These are phyloP conservation scores for Podaxis carcinomalis DNA, from an alignment of 768 basidiomycete species.

Conservation along the genomic window DNA sequence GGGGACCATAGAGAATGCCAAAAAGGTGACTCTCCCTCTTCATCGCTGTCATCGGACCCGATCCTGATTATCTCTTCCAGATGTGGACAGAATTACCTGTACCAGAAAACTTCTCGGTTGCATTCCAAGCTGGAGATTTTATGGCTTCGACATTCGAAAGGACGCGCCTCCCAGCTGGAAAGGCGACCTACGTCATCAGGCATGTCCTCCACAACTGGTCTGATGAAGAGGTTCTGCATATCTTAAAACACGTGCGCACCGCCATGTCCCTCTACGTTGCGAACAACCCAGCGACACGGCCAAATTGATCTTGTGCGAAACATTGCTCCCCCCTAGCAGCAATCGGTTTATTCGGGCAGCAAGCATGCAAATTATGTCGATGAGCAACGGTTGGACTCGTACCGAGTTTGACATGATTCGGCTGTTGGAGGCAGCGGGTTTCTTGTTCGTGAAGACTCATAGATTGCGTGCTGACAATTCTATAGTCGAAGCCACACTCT, in stretches of 20 bases:
- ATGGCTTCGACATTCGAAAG: background rate
- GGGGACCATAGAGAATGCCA: background rate
- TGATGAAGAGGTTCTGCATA: background rate
- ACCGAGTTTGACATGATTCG: background rate
- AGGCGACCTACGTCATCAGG: conserved; percentile 3
- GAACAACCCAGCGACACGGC: background rate
- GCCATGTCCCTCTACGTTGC: background rate
- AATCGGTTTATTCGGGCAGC: background rate
- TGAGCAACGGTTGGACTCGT: background rate
- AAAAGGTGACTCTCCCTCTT: background rate
- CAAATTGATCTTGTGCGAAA: conserved; percentile 4
- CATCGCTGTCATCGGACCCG: background rate
- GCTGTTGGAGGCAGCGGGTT: background rate
- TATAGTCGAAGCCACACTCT: background rate
- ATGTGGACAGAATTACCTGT: background rate
- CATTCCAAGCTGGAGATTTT: conserved; percentile 1
- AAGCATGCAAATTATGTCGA: background rate
- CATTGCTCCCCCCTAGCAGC: background rate
- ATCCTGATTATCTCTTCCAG: background rate
- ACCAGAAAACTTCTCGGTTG: background rate
- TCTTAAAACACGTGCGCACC: background rate
- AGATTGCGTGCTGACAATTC: background rate
- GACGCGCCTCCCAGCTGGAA: background rate
- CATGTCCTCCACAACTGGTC: conserved; percentile 8
- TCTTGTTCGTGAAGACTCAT: background rate